Evolutionary conservation across 345 rosid genomes (phyloP), one percentile per base, ranked within the genome.

Genomic region (Hibiscus syriacus): DNA sequence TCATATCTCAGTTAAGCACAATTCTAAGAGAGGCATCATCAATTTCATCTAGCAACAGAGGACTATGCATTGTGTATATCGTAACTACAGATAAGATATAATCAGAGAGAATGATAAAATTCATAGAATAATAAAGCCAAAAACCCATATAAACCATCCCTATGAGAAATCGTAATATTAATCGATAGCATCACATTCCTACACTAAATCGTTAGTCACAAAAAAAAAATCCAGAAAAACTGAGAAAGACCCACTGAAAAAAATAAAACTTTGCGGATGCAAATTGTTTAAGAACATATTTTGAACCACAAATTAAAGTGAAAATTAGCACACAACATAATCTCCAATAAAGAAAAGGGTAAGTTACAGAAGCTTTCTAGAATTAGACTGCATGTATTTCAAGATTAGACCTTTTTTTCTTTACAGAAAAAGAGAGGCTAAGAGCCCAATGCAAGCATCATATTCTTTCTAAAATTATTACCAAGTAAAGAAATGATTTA

Each of bases 331-430:
- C 4, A 36, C 0, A 13, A 5, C 3, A 4, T 13, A 20, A 5
- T 3, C 52, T 16, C 54, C 12, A 25, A 3, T 43, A 38, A 55
- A 13, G 6, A 23, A 39, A 7, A 7, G 9, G 66, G 23, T 29
- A 13, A 38, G 22, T 55, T 17, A 48, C 54, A 56, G 25, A 10
- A 38, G 73, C 73, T 56, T 64, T 69, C 62, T 46, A 64, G 38
- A 34, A 34, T 34, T 34, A 34, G 66, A 43, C 67, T 56, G 55
- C 74, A 39, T 70, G 46, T 48, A 60, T 55, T 36, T 70, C 70
- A 48, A 34, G 20, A 68, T 30, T 59, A 41, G 16, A 25, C 3
- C 13, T 25, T 63, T 38, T 23, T 20, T 36, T 66, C 38, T 34
- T 29, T 2, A 3, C 70, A 36, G 2, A 59, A 59, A 60, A 36